Percentiles rank a stretch among this genome's conserved stretches.
phyloP scores from a whole-genome alignment of 176 grass and related monocot species.

The Chloris gayana region DNA sequence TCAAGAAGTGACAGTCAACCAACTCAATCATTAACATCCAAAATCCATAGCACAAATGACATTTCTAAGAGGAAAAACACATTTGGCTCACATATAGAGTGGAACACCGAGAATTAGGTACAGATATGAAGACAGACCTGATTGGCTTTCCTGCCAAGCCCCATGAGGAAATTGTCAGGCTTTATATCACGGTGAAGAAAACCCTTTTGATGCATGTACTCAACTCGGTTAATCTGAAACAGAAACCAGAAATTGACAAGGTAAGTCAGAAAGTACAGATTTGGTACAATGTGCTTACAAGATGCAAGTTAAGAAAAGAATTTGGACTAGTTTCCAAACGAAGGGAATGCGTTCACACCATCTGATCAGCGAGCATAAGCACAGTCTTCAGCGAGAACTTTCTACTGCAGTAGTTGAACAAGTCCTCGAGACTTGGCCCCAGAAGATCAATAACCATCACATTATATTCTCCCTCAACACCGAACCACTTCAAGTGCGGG shows the following conservation, averaged over 20 bases:
- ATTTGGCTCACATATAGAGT: neutral
- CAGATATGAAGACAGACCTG: slow-evolving; percentile 53
- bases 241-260: neutral
- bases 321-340: neutral
- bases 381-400: slow-evolving; percentile 82
- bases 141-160: slow-evolving; percentile 77
- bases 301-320: neutral
- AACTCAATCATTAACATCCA: neutral
- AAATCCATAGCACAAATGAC: neutral
- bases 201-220: slow-evolving; percentile 79
- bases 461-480: slow-evolving; percentile 82
- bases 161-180: slow-evolving; percentile 86
- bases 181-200: slow-evolving; percentile 91
- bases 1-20: neutral
- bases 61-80: neutral
- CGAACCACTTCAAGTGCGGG: slow-evolving; percentile 77
- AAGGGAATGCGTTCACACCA: slow-evolving; percentile 43
- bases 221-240: slow-evolving; percentile 66
- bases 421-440: slow-evolving; percentile 76
- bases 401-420: slow-evolving; percentile 82
- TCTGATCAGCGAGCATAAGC: slow-evolving; percentile 82
- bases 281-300: neutral
- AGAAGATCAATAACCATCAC: slow-evolving; percentile 92
- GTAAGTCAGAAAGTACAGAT: neutral
- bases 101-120: neutral